phyloP scores from a whole-genome alignment of 1,284 basidiomycete species.

The Schizophyllum commune region DNA sequence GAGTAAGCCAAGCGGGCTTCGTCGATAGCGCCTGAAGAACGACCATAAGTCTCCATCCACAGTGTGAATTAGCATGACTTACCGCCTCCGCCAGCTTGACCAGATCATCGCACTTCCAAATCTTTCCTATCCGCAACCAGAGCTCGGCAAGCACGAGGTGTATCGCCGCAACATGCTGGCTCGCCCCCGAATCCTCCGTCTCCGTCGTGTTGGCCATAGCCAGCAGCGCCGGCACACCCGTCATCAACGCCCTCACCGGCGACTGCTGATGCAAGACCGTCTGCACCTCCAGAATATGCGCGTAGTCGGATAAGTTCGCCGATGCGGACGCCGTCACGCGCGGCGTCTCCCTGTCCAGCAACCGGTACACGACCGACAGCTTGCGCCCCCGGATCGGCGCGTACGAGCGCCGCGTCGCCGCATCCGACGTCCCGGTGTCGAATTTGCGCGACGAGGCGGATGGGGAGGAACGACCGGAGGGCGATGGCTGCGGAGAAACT shows the following conservation, averaged over 20 bases:
- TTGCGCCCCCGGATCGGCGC: slow-evolving; percentile 45
- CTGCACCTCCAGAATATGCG: slow-evolving; percentile 66
- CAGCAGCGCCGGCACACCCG: slow-evolving; percentile 81
- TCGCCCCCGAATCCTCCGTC: slow-evolving; percentile 20
- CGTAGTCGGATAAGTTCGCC: slow-evolving; percentile 69
- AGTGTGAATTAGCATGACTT: slow-evolving; percentile 3
- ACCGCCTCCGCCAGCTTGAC: slow-evolving; percentile 52
- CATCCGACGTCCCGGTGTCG: slow-evolving; percentile 29
- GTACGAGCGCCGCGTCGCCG: slow-evolving; percentile 38
- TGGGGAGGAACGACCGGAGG: slow-evolving; percentile 24
- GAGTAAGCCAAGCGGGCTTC: slow-evolving; percentile 16
- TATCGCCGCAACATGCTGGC: slow-evolving; percentile 28
- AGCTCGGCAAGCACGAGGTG: slow-evolving; percentile 57
- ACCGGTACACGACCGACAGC: slow-evolving; percentile 40
- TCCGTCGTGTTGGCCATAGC: slow-evolving; percentile 58
- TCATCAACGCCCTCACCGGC: slow-evolving; percentile 68
- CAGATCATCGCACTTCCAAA: slow-evolving; percentile 60
- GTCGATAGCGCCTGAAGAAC: slow-evolving; percentile 29
- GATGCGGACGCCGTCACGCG: slow-evolving; percentile 37
- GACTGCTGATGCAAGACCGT: slow-evolving; percentile 59
- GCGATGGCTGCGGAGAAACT: neutral
- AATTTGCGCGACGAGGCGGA: slow-evolving; percentile 7
- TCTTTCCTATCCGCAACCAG: slow-evolving; percentile 63
- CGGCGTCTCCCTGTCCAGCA: slow-evolving; percentile 41
- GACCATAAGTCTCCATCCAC: neutral